Evolutionary conservation across 129 eudicot species (phyloP), one percentile per base, ranked within the genome.

Genomic region (Pulicaria dysenterica): DNA sequence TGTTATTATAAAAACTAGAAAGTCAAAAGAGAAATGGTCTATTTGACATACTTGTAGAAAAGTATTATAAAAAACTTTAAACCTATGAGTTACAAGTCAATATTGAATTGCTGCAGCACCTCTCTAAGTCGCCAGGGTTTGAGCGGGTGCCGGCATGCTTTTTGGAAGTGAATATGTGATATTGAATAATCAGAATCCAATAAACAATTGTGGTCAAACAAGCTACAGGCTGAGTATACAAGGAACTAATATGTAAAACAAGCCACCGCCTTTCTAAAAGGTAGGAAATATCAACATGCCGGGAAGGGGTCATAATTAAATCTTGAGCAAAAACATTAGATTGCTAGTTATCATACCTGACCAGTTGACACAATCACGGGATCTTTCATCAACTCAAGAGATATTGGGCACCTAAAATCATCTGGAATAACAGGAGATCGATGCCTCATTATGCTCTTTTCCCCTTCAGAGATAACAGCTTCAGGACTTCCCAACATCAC

Each of bases 281-380:
- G 31, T 24, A 0, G 31, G 31, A 24, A 24, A 24, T 24, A 0
- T 24, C 31, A 24, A 24, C 31, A 24, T 24, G 31, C 31, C 31
- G 31, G 31, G 31, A 24, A 24, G 31, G 31, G 31, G 2, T 2
- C 31, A 24, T 24, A 24, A 0, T 24, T 58, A 12, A 45, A 58
- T 48, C 13, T 36, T 59, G 58, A 46, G 34, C 8, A 37, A 34
- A 47, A 16, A 61, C 41, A 19, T 47, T 61, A 15, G 4, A 45
- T 19, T 36, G 11, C 4, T 53, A 71, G 65, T 55, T 59, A 61
- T 43, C 61, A 24, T 67, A 94, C 99, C 99, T 94, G 99, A 13
- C 98, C 99, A 2, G 99, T 90, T 4, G 99, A 94, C 73, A 94
- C 99, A 72, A 94, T 94, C 46, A 94, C 99, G 34, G 99, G 99